These are phyloP conservation scores for Suhomyces xylopsoci DNA, from an alignment of 805 yeast species.

Conservation along the genomic window DNA sequence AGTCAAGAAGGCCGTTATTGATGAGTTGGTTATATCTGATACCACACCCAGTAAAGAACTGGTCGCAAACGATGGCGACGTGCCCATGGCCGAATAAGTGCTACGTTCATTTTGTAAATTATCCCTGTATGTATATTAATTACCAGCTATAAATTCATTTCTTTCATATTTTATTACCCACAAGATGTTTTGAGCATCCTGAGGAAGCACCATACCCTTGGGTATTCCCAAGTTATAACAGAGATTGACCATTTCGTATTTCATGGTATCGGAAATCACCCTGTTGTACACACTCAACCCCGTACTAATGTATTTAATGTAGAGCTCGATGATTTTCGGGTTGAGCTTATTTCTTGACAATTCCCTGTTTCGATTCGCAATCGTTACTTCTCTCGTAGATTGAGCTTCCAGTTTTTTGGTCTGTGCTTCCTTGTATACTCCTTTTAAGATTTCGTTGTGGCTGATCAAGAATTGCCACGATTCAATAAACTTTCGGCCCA, in stretches of 20 bases:
- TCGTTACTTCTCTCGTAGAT: neutral
- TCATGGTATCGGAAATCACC: conserved; percentile 36
- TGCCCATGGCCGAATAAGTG: conserved; percentile 11
- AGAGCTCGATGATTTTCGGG: conserved; percentile 17
- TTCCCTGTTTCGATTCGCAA: conserved; percentile 3
- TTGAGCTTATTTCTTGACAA: conserved; percentile 17
- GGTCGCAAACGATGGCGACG: conserved; percentile 10
- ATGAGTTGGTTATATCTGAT: conserved; percentile 25
- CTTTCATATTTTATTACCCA: conserved; percentile 24
- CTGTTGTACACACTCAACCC: conserved; percentile 41
- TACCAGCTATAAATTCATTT: neutral
- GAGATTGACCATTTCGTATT: conserved; percentile 33
- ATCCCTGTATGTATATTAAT: neutral
- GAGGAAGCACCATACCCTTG: conserved; percentile 13
- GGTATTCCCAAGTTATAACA: conserved; percentile 29
- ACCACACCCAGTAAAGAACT: neutral
- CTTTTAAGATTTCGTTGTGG: neutral
- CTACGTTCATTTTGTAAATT: neutral
- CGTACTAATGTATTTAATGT: conserved; percentile 28
- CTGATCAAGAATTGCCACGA: conserved; percentile 34
- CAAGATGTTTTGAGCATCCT: conserved; percentile 25
- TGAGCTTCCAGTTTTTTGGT: neutral
- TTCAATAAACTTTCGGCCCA: conserved; percentile 45
- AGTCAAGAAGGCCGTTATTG: conserved; percentile 31
- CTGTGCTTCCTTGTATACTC: neutral